phyloP scores from a whole-genome alignment of 345 rosid genomes.

The Dovyalis caffra region DNA sequence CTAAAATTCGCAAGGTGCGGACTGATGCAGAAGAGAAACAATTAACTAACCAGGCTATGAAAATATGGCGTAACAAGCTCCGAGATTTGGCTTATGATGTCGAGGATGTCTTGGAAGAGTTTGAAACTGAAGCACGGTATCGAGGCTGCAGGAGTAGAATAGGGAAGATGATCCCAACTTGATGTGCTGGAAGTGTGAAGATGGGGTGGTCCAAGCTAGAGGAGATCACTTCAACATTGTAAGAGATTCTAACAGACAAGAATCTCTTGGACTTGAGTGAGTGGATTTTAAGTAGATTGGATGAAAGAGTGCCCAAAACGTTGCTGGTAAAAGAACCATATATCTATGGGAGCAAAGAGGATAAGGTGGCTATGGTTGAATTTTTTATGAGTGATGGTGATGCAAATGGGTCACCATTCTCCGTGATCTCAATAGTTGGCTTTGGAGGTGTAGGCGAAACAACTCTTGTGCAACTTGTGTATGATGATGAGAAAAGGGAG shows the following conservation, averaged over 20 bases:
- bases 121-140: not conserved
- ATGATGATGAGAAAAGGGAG: not conserved
- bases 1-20: conserved; percentile 13
- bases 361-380: not conserved
- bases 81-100: conserved; percentile 20
- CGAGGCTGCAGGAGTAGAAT: not conserved
- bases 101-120: conserved; percentile 24
- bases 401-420: no score
- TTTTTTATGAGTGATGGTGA: not conserved
- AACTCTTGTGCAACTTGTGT: not conserved
- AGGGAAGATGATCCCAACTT: not conserved
- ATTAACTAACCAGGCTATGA: conserved; percentile 7
- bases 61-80: conserved; percentile 15
- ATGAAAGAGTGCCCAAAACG: conserved; percentile 5
- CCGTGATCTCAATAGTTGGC: not conserved
- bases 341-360: conserved; percentile 36
- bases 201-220: conserved; percentile 5
- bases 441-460: not conserved
- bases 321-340: conserved; percentile 8
- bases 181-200: no score
- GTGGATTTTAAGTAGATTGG: not conserved
- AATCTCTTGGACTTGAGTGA: conserved; percentile 8
- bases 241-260: not conserved
- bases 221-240: conserved; percentile 11
- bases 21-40: conserved; percentile 26